phyloP scores from a whole-genome alignment of 257 asterid species.

The Forsythia suspensa region DNA sequence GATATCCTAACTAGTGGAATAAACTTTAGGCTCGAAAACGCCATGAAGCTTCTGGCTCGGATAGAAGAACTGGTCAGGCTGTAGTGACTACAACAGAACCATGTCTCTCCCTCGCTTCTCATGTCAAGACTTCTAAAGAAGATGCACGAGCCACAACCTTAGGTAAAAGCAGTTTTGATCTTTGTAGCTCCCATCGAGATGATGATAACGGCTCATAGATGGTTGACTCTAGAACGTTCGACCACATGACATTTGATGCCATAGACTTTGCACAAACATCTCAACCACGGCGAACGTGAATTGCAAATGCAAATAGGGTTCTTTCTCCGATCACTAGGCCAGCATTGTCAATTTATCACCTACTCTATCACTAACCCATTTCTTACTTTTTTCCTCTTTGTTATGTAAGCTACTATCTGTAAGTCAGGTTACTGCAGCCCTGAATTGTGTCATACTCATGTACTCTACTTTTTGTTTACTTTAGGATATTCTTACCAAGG shows the following conservation, averaged over 20 bases:
- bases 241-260: neutral
- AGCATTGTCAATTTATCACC: neutral
- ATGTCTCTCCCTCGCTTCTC: too few relatives aligned
- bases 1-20: too few relatives aligned
- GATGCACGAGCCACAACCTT: too few relatives aligned
- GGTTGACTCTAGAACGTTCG: neutral
- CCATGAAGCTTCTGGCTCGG: too few relatives aligned
- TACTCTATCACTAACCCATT: neutral
- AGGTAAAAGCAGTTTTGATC: too few relatives aligned
- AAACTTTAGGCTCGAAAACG: too few relatives aligned
- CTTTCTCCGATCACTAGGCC: neutral
- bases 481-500: too few relatives aligned
- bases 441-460: neutral
- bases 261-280: neutral
- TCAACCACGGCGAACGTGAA: neutral
- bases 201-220: neutral
- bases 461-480: neutral
- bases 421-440: neutral
- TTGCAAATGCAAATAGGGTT: neutral
- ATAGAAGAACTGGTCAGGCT: too few relatives aligned
- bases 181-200: too few relatives aligned
- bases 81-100: too few relatives aligned
- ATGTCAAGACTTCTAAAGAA: too few relatives aligned
- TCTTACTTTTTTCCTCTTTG: neutral
- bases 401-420: neutral